A percentile compares a stretch with the other conserved stretches of the same genome.
Conservation (phyloP, 495 filamentous ascomycete species). For the Tuber brumale region DNA sequence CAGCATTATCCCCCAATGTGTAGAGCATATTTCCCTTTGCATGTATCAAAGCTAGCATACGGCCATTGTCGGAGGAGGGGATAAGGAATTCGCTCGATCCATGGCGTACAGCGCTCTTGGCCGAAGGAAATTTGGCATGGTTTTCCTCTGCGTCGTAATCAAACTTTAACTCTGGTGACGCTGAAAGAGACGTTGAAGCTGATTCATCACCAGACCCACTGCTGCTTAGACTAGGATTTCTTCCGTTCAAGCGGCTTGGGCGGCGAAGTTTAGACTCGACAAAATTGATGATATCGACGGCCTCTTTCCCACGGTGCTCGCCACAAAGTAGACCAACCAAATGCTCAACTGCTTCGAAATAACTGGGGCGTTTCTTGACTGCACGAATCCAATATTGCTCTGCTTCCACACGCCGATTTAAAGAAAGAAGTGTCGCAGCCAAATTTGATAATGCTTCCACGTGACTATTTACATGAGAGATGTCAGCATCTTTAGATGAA, state of each 20-base stretch:
- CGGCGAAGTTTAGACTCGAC: conserved; percentile 71
- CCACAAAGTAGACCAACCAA: conserved; percentile 81
- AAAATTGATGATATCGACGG: conserved; percentile 80
- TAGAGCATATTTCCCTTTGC: conserved; percentile 99
- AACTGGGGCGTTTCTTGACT: conserved; percentile 75
- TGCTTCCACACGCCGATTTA: conserved; percentile 76
- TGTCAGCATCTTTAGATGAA: conserved; percentile 39
- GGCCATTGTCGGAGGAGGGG: conserved; percentile 80
- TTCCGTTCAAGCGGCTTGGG: conserved; percentile 24
- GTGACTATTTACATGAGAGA: conserved; percentile 52
- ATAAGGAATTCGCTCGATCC: conserved; percentile 82
- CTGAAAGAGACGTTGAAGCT: conserved; percentile 15
- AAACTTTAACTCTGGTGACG: conserved; percentile 30
- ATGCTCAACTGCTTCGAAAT: conserved; percentile 96
- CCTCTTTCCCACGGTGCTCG: conserved; percentile 73
- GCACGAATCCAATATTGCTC: conserved; percentile 79
- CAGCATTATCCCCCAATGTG: conserved; percentile 73
- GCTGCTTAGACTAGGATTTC: conserved; percentile 53
- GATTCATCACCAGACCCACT: conserved; percentile 48
- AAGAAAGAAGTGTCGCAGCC: conserved; percentile 76
- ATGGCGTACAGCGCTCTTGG: conserved; percentile 45
- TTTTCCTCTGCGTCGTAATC: conserved; percentile 36
- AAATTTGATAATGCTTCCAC: conserved; percentile 93
- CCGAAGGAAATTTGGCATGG: conserved; percentile 24
- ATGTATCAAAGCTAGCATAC: conserved; percentile 86